Evolutionary conservation across 371 early-diverging fungal genomes (phyloP), one percentile per base, ranked within the genome.

Genomic region (Mortierella sp.): DNA sequence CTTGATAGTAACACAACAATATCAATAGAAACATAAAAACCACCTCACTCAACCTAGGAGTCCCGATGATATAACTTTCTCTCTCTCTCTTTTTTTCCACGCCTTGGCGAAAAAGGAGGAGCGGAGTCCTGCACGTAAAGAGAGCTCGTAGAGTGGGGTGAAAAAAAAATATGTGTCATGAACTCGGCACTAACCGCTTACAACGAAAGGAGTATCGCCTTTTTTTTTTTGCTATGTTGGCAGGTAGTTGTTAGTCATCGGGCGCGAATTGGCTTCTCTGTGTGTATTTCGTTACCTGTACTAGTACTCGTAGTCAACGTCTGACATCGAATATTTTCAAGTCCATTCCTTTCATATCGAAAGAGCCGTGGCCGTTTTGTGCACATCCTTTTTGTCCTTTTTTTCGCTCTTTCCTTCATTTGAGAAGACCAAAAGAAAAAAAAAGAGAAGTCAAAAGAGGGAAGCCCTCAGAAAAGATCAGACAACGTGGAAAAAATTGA

Each of bases 281-380:
- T 63, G 38, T n/a, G 38, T 63, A 35, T 60, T 35, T 35, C 51
- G 21, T 21, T 21, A 21, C 16, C 21, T 18, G 21, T 18, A 63
- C 63, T 63, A 14, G 63, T 32, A 48, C 29, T 46, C 18, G 71
- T 44, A 71, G 71, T 46, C 29, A 32, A 71, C 10, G 71, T 27
- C 46, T 48, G 49, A 71, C 29, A 71, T 27, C 44, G 71, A 71
- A 71, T 24, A 11, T 24, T 68, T 32, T 38, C 11, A 38, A 71
- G n/a, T 48, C 44, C 49, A 46, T 71, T 29, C 49, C 35, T 27
- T 63, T 18, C 35, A 12, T 27, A 18, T 5, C 35, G 18, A 63
- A 63, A 63, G 35, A 63, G 35, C 35, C 63, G 63, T 27, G 29
- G 44, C 71, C 48, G 71, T 71, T 71, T 71, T 44, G 71, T 24